These are phyloP conservation scores for Penicillium sp. DNA, from an alignment of 2,329 filamentous ascomycete species.

Conservation along the genomic window DNA sequence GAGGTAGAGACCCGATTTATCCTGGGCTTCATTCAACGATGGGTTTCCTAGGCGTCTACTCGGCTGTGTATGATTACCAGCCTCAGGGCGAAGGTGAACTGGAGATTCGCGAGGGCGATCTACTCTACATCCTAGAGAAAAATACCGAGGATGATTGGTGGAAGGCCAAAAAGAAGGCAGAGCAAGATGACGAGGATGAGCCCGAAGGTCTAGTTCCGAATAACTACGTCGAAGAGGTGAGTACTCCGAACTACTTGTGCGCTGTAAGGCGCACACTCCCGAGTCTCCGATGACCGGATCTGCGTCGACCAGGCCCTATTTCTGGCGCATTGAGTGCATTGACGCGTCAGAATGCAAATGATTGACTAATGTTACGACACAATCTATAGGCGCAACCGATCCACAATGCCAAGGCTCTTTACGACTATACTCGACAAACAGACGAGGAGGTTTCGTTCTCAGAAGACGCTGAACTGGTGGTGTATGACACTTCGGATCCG, in stretches of 20 bases:
- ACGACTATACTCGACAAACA: slow-evolving; percentile 94
- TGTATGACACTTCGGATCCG: slow-evolving; percentile 87
- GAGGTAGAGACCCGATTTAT: neutral
- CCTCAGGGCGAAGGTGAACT: slow-evolving; percentile 86
- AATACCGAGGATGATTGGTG: slow-evolving; percentile 82
- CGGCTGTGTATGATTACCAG: slow-evolving; percentile 87
- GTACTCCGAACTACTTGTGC: slow-evolving; percentile 26
- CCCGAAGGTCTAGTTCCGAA: slow-evolving; percentile 86
- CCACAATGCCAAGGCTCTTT: slow-evolving; percentile 82
- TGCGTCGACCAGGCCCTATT: neutral
- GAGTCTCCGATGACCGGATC: neutral
- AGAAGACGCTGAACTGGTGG: slow-evolving; percentile 77
- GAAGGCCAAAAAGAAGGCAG: slow-evolving; percentile 90
- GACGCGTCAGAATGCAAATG: neutral
- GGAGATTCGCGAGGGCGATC: slow-evolving; percentile 77
- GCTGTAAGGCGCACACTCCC: neutral
- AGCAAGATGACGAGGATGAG: slow-evolving; percentile 81
- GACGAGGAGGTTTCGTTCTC: slow-evolving; percentile 96
- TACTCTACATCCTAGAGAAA: slow-evolving; percentile 87
- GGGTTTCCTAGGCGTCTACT: slow-evolving; percentile 90
- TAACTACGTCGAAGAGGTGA: slow-evolving; percentile 93
- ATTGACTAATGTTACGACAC: slow-evolving; percentile 8
- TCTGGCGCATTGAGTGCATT: neutral
- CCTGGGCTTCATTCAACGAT: slow-evolving; percentile 49
- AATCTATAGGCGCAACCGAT: slow-evolving; percentile 60